Evolutionary conservation across 169 alveolate species (phyloP).

Genomic region (Eimeria zaria): DNA sequence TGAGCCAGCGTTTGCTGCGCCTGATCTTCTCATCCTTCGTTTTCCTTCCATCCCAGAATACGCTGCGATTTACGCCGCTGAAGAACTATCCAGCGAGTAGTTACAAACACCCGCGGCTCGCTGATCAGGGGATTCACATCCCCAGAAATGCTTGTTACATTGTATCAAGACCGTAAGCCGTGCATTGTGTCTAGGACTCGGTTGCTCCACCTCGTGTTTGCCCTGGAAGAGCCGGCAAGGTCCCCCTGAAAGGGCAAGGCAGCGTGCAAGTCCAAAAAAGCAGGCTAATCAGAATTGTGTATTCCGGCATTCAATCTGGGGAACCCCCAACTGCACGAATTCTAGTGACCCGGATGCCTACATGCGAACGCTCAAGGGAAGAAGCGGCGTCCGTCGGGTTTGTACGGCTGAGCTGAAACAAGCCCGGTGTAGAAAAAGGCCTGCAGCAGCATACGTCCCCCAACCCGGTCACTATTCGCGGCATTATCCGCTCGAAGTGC

Average conservation of each 20-base stretch:
- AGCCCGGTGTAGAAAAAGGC: neutral
- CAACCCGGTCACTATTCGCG: neutral
- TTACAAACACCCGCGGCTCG: neutral
- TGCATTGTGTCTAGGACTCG: neutral
- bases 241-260: neutral
- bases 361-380: neutral
- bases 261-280: neutral
- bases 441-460: neutral
- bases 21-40: neutral
- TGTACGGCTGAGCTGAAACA: neutral
- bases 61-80: neutral
- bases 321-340: neutral
- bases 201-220: neutral
- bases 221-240: neutral
- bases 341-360: neutral
- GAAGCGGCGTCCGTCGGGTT: neutral
- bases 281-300: neutral
- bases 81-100: neutral
- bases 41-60: neutral
- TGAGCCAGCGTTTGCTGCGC: neutral
- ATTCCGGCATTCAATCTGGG: neutral
- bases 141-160: neutral
- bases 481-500: neutral
- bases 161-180: neutral
- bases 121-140: neutral